Conservation (phyloP, 805 yeast genomes). For the Suhomyces kilbournensis region DNA sequence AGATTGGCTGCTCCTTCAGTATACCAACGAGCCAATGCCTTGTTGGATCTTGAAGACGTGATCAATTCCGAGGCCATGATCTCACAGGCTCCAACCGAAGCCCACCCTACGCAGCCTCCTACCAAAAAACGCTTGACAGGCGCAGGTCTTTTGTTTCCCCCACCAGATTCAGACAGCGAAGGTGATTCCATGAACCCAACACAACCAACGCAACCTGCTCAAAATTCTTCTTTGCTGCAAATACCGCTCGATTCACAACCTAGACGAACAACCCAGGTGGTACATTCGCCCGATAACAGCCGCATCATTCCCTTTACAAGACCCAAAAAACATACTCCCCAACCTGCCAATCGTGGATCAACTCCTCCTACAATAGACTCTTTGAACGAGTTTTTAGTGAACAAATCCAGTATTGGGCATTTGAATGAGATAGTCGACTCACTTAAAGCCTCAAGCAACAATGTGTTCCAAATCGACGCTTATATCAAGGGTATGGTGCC, state of each 20-base stretch:
- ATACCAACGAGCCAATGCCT: background rate
- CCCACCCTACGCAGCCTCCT: background rate
- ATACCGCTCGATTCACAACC: background rate
- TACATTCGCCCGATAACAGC: background rate
- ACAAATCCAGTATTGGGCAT: background rate
- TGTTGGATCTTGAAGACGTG: background rate
- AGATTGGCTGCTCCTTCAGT: background rate
- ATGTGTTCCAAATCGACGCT: conserved; percentile 17
- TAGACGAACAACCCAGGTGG: background rate
- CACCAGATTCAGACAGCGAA: background rate
- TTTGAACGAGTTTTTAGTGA: background rate
- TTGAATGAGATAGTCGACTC: conserved; percentile 1
- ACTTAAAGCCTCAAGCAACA: conserved; percentile 2
- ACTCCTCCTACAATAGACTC: background rate
- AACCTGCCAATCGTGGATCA: background rate
- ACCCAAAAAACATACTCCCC: background rate
- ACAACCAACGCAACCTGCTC: background rate
- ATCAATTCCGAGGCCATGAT: background rate
- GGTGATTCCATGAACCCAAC: background rate
- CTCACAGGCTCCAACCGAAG: background rate
- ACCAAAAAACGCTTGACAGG: background rate
- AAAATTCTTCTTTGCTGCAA: background rate
- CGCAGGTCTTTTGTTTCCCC: background rate
- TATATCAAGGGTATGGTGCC: conserved; percentile 17
- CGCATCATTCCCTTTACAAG: background rate